Base-by-base conservation (phyloP, 495 filamentous ascomycete species). In the Podospora conica region DNA sequence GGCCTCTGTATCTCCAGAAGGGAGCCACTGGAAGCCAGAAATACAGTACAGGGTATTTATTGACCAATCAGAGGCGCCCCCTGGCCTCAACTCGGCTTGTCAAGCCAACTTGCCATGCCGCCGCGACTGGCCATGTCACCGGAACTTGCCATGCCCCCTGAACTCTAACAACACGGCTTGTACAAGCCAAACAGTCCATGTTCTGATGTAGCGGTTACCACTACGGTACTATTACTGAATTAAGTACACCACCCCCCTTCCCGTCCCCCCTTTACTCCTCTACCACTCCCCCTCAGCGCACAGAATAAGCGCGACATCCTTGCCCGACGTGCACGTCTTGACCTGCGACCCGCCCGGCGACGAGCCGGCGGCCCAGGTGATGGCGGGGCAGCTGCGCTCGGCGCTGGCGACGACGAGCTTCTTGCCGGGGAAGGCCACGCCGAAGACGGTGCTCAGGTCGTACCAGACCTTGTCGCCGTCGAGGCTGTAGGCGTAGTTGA, bases 381-480 rank as follows among this genome's bases (percentile, higher is more conserved):
- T 85, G 1, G 68, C 72, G 12, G 73, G 74, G 71, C 84, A 86
- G 8, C 64, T 68, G 3, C 70, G 55, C 11, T 83, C 72, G 0
- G 70, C 72, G 48, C 81, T 80, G 3, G 71, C 65, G 15, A 84
- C 76, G 6, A 66, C 70, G 18, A 87, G 25, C 23, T 76, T 70
- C 6, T 75, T 66, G 8, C 83, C 85, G n/a, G 72, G 73, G 67
- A 87, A 87, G 9, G 82, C 75, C 60, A 85, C 80, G 7, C 85
- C 85, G 53, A 84, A 86, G 53, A 87, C 82, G 66, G 80, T 77
- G 56, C 76, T 81, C 62, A 87, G 72, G 63, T 87, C 85, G 66
- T 86, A 87, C 81, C 80, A 87, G 57, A 86, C 69, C 18, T 73
- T 71, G 64, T 40, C 70, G 59, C 77, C 77, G 60, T 84, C 81